These are phyloP conservation scores for Panaeolus cyanescens DNA, from an alignment of 768 basidiomycete genomes.

Conservation along the genomic window DNA sequence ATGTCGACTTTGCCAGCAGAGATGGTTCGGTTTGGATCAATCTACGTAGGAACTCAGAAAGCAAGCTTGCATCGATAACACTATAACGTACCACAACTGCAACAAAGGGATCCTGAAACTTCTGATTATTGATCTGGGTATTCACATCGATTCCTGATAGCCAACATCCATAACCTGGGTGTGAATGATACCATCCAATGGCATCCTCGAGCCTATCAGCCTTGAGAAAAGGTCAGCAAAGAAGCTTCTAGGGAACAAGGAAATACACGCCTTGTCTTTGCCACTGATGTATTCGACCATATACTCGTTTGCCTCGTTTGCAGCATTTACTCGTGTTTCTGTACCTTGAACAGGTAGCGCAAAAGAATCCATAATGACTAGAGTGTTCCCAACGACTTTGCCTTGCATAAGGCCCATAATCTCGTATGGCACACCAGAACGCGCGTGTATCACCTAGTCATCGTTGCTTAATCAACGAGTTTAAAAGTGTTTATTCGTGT, in stretches of 20 bases:
- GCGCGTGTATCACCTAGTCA: conserved; percentile 90
- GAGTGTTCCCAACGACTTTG: conserved; percentile 77
- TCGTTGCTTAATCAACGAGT: conserved; percentile 7
- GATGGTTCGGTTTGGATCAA: conserved; percentile 97
- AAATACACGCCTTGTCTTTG: conserved; percentile 66
- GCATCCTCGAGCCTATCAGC: conserved; percentile 85
- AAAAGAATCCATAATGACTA: conserved; percentile 94
- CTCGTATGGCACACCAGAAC: conserved; percentile 96
- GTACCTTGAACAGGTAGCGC: conserved; percentile 97
- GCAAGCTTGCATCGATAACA: background rate
- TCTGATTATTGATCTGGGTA: conserved; percentile 95
- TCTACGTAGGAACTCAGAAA: conserved; percentile 43
- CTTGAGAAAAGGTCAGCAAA: conserved; percentile 34
- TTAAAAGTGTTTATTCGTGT: background rate
- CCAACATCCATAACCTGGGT: conserved; percentile 99
- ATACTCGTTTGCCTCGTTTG: conserved; percentile 95
- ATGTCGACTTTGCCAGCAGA: conserved; percentile 99
- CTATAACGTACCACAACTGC: conserved; percentile 81
- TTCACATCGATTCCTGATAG: conserved; percentile 98
- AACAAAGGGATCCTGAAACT: conserved; percentile 94
- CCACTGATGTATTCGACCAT: conserved; percentile 93
- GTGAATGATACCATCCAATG: conserved; percentile 98
- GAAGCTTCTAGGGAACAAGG: background rate
- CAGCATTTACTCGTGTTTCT: conserved; percentile 96
- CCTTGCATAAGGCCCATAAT: conserved; percentile 99